These are phyloP conservation scores for Austroboletus rostrupii DNA, from an alignment of 1,284 basidiomycete genomes.

Conservation along the genomic window DNA sequence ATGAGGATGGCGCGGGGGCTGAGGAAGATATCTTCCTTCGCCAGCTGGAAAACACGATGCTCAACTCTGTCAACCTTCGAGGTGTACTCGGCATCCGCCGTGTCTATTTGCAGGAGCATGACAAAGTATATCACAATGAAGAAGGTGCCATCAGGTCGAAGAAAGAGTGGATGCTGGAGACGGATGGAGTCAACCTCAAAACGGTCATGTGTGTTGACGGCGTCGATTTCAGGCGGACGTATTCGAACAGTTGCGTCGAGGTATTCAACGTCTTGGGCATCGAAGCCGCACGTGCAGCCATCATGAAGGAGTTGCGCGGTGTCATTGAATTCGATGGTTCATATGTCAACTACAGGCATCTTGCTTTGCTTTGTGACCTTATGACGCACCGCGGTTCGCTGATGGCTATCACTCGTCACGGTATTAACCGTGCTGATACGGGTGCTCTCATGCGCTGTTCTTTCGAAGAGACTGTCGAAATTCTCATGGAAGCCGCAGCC, in stretches of 20 bases:
- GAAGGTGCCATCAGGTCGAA: slow-evolving; percentile 65
- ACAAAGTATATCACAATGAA: slow-evolving; percentile 68
- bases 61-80: slow-evolving; percentile 92
- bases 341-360: slow-evolving; percentile 98
- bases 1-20: slow-evolving; percentile 75
- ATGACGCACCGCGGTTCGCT: slow-evolving; percentile 96
- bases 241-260: slow-evolving; percentile 97
- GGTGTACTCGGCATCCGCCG: slow-evolving; percentile 90
- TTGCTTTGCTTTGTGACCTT: slow-evolving; percentile 92
- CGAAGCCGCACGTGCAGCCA: slow-evolving; percentile 91
- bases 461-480: slow-evolving; percentile 99
- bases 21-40: slow-evolving; percentile 98
- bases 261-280: slow-evolving; percentile 97
- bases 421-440: slow-evolving; percentile 97
- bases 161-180: slow-evolving; percentile 96
- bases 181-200: slow-evolving; percentile 94
- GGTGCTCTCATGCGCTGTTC: slow-evolving; percentile 98
- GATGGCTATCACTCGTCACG: slow-evolving; percentile 99
- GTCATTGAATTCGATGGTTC: slow-evolving; percentile 99
- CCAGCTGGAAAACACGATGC: slow-evolving; percentile 93
- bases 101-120: slow-evolving; percentile 90
- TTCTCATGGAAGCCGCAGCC: slow-evolving; percentile 97
- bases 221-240: slow-evolving; percentile 88
- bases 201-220: slow-evolving; percentile 93
- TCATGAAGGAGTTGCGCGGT: slow-evolving; percentile 88